Evolutionary conservation across 2,329 filamentous ascomycete species (phyloP).

Genomic region (Cryoendolithus antarcticus): DNA sequence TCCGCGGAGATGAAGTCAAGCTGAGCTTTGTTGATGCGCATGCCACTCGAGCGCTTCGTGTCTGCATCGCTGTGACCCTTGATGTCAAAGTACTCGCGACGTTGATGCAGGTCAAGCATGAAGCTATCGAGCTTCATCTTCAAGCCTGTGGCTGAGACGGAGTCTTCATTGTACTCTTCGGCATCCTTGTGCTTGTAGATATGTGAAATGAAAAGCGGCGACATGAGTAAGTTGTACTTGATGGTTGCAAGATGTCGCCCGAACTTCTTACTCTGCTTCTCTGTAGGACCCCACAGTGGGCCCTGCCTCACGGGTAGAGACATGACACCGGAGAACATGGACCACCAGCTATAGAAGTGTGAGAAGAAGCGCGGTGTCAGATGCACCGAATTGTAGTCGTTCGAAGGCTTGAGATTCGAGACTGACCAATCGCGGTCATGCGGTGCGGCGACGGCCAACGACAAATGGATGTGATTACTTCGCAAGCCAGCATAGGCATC

Average conservation of each 20-base stretch:
- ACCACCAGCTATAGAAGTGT: constrained; percentile 98
- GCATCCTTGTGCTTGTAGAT: constrained; percentile 98
- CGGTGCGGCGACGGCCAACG: constrained; percentile 79
- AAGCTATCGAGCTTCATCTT: constrained; percentile 95
- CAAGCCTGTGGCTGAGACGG: constrained; percentile 85
- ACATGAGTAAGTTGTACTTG: constrained; percentile 89
- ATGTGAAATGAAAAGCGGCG: constrained; percentile 86
- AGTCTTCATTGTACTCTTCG: constrained; percentile 66
- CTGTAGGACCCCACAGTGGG: constrained; percentile 75
- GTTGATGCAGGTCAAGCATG: constrained; percentile 90
- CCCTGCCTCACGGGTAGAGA: constrained; percentile 90
- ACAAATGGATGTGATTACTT: constrained; percentile 92
- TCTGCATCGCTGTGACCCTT: constrained; percentile 55
- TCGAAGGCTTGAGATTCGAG: constrained; percentile 59
- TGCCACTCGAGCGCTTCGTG: constrained; percentile 72
- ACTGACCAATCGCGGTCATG: constrained; percentile 77
- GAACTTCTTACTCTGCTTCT: constrained; percentile 98
- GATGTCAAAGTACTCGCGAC: constrained; percentile 80
- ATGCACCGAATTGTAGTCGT: constrained; percentile 94
- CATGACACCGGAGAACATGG: constrained; percentile 87
- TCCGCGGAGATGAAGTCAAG: constrained; percentile 86
- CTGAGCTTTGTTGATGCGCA: constrained; percentile 92
- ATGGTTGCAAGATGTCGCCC: constrained; percentile 94
- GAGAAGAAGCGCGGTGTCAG: constrained; percentile 93
- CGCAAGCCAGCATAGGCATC: constrained; percentile 96